phyloP scores from a whole-genome alignment of 1,139 yeast species.

The Taphrina pruni region DNA sequence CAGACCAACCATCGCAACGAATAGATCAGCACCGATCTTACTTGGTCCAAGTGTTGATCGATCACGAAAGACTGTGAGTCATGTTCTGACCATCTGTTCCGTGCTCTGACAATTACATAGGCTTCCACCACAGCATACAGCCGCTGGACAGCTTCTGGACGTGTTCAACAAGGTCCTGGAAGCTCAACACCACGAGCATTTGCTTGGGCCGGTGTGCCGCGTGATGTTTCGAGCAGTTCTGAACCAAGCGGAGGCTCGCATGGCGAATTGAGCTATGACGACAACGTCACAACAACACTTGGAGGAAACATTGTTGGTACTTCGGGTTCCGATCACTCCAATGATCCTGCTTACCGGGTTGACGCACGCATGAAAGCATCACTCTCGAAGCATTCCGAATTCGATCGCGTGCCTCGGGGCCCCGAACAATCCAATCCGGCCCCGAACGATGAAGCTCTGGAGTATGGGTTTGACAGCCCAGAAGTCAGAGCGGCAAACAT shows the following conservation, averaged over 20 bases:
- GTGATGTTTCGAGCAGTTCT: not conserved
- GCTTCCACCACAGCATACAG: not conserved
- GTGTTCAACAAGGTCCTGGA: not conserved
- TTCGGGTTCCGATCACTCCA: too few species aligned
- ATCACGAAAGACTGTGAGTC: not conserved
- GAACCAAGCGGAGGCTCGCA: too few species aligned
- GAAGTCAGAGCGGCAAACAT: slow-evolving; percentile 7
- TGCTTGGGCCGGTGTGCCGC: not conserved
- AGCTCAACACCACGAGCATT: not conserved
- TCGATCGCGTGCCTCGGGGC: too few species aligned
- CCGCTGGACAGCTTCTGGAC: not conserved
- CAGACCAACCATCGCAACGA: not conserved
- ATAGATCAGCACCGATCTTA: not conserved
- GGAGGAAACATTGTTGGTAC: too few species aligned
- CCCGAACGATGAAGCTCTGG: too few species aligned
- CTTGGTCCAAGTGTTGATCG: not conserved
- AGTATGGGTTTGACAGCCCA: not conserved
- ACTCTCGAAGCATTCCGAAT: too few species aligned
- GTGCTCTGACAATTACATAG: too few species aligned
- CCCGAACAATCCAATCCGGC: too few species aligned
- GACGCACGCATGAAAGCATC: too few species aligned
- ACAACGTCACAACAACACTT: too few species aligned
- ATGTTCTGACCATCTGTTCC: not conserved
- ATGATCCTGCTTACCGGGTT: too few species aligned
- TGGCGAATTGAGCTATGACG: too few species aligned